Evolutionary conservation across 805 yeast species (phyloP).

Genomic region (Yamadazyma endophytica): DNA sequence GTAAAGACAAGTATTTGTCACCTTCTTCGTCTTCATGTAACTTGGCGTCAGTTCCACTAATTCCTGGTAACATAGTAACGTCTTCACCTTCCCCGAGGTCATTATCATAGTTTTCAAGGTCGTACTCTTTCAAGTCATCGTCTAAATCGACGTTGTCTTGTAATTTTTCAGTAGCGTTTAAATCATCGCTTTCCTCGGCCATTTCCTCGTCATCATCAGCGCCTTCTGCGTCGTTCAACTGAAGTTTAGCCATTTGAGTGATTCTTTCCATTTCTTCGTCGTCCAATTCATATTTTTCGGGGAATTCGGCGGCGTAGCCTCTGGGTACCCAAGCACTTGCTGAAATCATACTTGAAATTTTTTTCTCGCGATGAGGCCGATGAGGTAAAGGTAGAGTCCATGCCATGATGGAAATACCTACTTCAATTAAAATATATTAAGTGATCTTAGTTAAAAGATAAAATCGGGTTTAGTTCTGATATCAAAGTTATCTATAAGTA

Average conservation of each 20-base stretch:
- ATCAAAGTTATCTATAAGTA: background rate
- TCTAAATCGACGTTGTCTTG: constrained; percentile 60
- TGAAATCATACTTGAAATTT: constrained; percentile 84
- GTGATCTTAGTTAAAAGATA: too few species aligned
- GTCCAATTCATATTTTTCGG: constrained; percentile 80
- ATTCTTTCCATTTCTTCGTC: constrained; percentile 94
- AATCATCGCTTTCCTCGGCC: constrained; percentile 18
- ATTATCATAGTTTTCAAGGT: constrained; percentile 81
- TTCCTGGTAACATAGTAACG: constrained; percentile 68
- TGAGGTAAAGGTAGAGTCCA: too few species aligned
- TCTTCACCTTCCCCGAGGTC: constrained; percentile 55
- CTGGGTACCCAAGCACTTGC: constrained; percentile 95
- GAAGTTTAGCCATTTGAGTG: constrained; percentile 76
- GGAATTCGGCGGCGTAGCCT: constrained; percentile 91
- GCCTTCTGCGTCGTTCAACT: constrained; percentile 70
- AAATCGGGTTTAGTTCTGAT: too few species aligned
- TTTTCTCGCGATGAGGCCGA: too few species aligned
- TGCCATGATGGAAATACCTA: too few species aligned
- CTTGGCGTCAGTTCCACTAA: constrained; percentile 54
- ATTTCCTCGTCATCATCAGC: constrained; percentile 47
- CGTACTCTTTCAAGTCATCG: constrained; percentile 85
- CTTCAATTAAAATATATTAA: too few species aligned
- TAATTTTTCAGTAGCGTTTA: constrained; percentile 1
- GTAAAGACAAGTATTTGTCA: constrained; percentile 62
- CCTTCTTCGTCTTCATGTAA: constrained; percentile 47